phyloP scores from a whole-genome alignment of 2,329 filamentous ascomycete genomes.

The Fusarium burgessii region DNA sequence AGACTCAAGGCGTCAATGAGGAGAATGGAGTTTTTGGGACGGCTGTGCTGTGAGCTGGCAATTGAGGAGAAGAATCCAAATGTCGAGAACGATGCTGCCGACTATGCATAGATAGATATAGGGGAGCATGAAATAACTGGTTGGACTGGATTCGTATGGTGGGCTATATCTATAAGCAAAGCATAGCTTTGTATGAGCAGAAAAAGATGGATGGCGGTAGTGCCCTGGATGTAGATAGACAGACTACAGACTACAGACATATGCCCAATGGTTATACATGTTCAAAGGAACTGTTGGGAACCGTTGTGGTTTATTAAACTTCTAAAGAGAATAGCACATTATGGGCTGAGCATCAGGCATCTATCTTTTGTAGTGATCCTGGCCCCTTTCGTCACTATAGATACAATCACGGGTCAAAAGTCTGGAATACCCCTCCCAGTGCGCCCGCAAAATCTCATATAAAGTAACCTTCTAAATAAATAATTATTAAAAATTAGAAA shows the following conservation, averaged over 20 bases:
- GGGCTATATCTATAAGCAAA: slow-evolving; percentile 11
- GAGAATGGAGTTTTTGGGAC: slow-evolving; percentile 41
- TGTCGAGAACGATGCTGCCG: slow-evolving; percentile 30
- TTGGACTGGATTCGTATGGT: background rate
- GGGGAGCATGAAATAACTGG: background rate
- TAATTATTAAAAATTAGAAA: no score
- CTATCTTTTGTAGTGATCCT: slow-evolving; percentile 2
- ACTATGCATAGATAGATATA: slow-evolving; percentile 34
- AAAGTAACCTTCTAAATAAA: no score
- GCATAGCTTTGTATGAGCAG: slow-evolving; percentile 13
- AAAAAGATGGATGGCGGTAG: background rate
- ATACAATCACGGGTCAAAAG: no score
- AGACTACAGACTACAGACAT: slow-evolving; percentile 12
- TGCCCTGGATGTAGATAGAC: background rate
- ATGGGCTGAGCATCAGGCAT: slow-evolving; percentile 1
- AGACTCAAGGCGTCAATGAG: slow-evolving; percentile 42
- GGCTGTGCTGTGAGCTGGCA: slow-evolving; percentile 44
- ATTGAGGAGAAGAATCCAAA: slow-evolving; percentile 43
- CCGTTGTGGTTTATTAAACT: background rate
- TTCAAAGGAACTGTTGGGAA: no score
- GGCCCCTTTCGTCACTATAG: slow-evolving; percentile 8
- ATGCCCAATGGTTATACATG: slow-evolving; percentile 5
- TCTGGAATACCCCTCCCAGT: no score
- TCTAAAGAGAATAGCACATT: background rate
- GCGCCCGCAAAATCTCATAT: no score